Percentiles rank a stretch among this genome's conserved stretches.
These are phyloP conservation scores for Boletellus ananas DNA, from an alignment of 768 basidiomycete species.

Conservation along the genomic window DNA sequence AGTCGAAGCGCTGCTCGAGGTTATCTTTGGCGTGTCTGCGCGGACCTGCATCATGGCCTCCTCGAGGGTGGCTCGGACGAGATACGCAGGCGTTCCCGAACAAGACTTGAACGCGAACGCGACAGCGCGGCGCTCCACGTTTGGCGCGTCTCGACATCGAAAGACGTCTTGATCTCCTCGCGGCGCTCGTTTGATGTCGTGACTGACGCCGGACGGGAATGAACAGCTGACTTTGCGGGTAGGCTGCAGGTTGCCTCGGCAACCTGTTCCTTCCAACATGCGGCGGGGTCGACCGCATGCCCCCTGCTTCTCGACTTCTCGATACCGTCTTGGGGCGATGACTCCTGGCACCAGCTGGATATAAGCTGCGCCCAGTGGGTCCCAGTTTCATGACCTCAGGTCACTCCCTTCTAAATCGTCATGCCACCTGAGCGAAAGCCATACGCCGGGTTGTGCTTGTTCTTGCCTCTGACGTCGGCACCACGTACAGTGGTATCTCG, in stretches of 20 bases:
- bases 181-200: too few species aligned
- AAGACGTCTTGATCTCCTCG: too few species aligned
- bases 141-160: too few species aligned
- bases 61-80: neutral
- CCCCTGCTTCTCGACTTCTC: constrained; percentile 3
- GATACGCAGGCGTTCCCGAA: too few species aligned
- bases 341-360: neutral
- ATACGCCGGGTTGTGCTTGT: constrained; percentile 35
- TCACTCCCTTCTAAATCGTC: neutral
- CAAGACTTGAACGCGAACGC: neutral
- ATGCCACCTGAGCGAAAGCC: constrained; percentile 29
- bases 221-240: neutral
- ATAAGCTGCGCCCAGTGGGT: constrained; percentile 2
- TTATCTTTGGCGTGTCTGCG: neutral
- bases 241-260: neutral
- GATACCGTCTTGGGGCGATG: neutral
- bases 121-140: too few species aligned
- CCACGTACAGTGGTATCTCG: constrained; percentile 35
- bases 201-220: neutral
- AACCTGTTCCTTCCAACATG: neutral
- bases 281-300: neutral
- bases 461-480: constrained; percentile 37
- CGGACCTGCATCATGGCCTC: constrained; percentile 5
- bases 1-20: neutral
- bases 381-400: neutral